Base-by-base conservation (phyloP, 192 early-diverging fungal genomes). In the Gryganskiella cystojenkinii region DNA sequence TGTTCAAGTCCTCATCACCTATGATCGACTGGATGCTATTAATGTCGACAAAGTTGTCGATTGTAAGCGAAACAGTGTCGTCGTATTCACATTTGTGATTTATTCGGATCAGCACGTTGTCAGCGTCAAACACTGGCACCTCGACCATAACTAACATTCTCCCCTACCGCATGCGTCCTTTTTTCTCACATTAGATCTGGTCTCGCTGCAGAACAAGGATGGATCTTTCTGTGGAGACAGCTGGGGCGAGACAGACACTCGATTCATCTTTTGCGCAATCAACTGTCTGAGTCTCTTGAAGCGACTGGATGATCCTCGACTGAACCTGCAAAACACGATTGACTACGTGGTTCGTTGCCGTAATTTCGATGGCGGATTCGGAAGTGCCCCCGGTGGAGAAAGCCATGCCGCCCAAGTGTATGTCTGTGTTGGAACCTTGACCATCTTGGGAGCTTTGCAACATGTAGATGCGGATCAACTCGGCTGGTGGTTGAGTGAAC, bases 341-440 rank as follows among this genome's bases (percentile, higher is more conserved):
- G 84, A 85, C 34, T 98, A 89, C 67, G 81, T 98, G 27, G 64
- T 88, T 6, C 27, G 70, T 20, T 97, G 96, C 69, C 91, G 89
- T 61, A 99, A 99, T 83, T 97, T 95, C 83, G 96, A 99, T 79
- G 98, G 98, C 43, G 98, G 95, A 14, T 99, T 94, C 73, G 98
- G 98, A 9, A 95, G 84, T 55, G 82, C 85, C 25, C 95, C 95
- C 0, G 95, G 95, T 13, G 94, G 93, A 15, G 98, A 98, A 80
- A 94, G 91, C 14, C 98, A 99, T 80, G 86, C 95, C 2, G 98
- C 86, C 14, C 93, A 96, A 56, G 93, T 98, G 0, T 99, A 97
- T 70, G 95, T 94, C 45, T 95, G 95, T 58, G 90, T 99, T 10
- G 96, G 91, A 1, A 90, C 90, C 8, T 85, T 99, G 66, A 90